Base-by-base conservation (phyloP, 768 basidiomycete genomes). In the Goffeauzyma gilvescens region DNA sequence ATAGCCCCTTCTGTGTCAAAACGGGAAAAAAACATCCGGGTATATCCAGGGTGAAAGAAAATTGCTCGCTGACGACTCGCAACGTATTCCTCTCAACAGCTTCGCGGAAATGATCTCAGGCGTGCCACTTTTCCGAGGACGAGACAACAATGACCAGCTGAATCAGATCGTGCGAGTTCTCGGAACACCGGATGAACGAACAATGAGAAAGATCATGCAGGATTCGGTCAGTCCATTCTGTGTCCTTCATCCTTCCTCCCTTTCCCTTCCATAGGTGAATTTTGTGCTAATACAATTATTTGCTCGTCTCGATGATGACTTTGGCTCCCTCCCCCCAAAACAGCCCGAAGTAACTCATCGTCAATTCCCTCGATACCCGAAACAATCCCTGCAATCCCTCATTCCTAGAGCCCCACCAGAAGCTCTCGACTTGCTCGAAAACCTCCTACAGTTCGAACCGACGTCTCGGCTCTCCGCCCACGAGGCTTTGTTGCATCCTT, bases 41-140 rank as follows among this genome's bases (percentile, higher is more conserved):
- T 15, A n/a, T n/a, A n/a, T n/a, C 14, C 13, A 22, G 22, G 8
- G 14, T 18, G 17, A 18, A 35, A 18, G 34, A 6, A 38, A 9
- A 6, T 24, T 13, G 8, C 24, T n/a, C 22, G 36, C 32, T 48
- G 22, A 46, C 34, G n/a, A n/a, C n/a, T n/a, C n/a, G n/a, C n/a
- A n/a, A n/a, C n/a, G n/a, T n/a, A n/a, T 44, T 40, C 20, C 6
- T 10, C 30, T 26, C 4, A 26, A 20, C 48, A 65, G 62, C 59
- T 93, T 98, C 61, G 90, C 93, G 15, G 93, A 98, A 66, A 96
- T 98, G 90, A 96, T 98, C 46, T 79, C 83, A 15, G 93, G 93
- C 1, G 80, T 87, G 5, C 93, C 93, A 21, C 72, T 98, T 22
- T 98, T 98, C 72, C 73, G 90, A 50, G 93, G 93, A 17, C 71